These are phyloP conservation scores for Neovahlkampfia damariscottae DNA, from an alignment of 78 protist species.

Conservation along the genomic window DNA sequence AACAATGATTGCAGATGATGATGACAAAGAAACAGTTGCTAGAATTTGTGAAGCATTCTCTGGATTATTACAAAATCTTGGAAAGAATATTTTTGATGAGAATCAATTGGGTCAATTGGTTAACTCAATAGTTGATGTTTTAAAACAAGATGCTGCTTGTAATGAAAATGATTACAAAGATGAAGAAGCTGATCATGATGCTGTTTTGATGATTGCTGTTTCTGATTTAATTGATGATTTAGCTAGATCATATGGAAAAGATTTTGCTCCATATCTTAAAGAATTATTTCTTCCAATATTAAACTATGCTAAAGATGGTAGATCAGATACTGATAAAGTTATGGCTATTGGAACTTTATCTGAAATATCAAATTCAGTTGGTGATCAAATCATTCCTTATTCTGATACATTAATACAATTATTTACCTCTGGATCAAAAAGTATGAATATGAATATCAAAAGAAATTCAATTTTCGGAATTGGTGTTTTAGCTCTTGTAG, in stretches of 20 bases:
- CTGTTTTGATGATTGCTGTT: neutral
- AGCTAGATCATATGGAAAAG: neutral
- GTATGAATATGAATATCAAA: neutral
- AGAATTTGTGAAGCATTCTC: neutral
- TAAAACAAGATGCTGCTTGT: neutral
- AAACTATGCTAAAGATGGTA: neutral
- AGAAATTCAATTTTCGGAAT: neutral
- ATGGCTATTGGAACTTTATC: neutral
- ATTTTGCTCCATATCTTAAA: neutral
- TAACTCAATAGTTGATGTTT: neutral
- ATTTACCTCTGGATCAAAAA: neutral
- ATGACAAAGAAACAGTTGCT: neutral
- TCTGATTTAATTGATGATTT: neutral
- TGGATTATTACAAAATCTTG: neutral
- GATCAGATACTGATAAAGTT: neutral
- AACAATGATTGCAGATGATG: neutral
- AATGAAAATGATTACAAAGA: neutral
- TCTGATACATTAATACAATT: neutral
- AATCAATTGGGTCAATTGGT: neutral
- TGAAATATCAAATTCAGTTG: neutral
- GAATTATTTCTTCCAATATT: neutral
- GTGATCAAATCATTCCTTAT: neutral
- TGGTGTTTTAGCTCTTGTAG: neutral
- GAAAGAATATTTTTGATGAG: neutral
- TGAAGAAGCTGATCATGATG: neutral